These are phyloP conservation scores for Boeremia lycopersici DNA, from an alignment of 2,329 filamentous ascomycete genomes.

Conservation along the genomic window DNA sequence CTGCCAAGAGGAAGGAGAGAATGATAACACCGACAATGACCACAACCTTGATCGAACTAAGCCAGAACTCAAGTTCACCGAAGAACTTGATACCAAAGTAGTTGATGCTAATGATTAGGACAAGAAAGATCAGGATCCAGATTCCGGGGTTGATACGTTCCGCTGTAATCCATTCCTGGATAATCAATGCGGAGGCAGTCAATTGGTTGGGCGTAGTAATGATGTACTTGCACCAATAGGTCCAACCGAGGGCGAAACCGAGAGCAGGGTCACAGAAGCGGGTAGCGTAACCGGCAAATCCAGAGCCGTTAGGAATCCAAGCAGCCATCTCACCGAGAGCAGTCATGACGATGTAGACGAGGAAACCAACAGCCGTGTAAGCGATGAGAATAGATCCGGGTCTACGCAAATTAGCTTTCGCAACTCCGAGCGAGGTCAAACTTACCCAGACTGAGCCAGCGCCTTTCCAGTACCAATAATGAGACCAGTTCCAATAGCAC, in stretches of 20 bases:
- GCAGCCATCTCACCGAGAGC: slow-evolving; percentile 84
- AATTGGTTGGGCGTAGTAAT: slow-evolving; percentile 86
- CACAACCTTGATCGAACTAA: slow-evolving; percentile 54
- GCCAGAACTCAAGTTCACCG: slow-evolving; percentile 58
- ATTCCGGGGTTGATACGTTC: slow-evolving; percentile 76
- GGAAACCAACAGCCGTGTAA: slow-evolving; percentile 70
- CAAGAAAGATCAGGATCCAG: slow-evolving; percentile 69
- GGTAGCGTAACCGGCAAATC: slow-evolving; percentile 81
- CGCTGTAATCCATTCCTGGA: slow-evolving; percentile 74
- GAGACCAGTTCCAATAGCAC: slow-evolving; percentile 74
- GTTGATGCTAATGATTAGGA: slow-evolving; percentile 53
- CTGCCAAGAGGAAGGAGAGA: slow-evolving; percentile 51
- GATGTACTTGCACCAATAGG: slow-evolving; percentile 73
- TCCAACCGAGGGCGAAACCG: slow-evolving; percentile 75
- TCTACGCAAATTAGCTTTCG: slow-evolving; percentile 37
- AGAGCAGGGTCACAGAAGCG: slow-evolving; percentile 81
- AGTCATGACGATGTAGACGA: slow-evolving; percentile 83
- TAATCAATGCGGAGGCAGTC: slow-evolving; percentile 78
- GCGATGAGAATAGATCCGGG: slow-evolving; percentile 74
- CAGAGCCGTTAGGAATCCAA: slow-evolving; percentile 77
- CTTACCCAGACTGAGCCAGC: slow-evolving; percentile 54
- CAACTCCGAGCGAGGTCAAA: background rate
- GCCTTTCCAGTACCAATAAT: slow-evolving; percentile 69
- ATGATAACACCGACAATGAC: slow-evolving; percentile 55
- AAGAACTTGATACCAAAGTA: slow-evolving; percentile 64